A percentile compares a stretch with the other conserved stretches of the same genome.
phyloP scores from a whole-genome alignment of 306 rosid species.

The Myrica gale region DNA sequence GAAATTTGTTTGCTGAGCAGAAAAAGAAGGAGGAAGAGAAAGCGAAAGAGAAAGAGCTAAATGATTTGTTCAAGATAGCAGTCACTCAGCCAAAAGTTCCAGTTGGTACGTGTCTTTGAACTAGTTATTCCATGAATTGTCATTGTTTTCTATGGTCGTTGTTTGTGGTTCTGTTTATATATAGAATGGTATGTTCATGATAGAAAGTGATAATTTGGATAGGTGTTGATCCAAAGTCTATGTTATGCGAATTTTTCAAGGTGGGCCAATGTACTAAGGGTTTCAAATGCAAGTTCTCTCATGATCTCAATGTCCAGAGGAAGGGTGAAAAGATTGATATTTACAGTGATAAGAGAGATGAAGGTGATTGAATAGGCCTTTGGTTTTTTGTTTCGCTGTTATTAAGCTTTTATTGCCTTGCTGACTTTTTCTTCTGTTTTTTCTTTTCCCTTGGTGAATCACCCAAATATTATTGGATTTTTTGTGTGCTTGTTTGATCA shows the following conservation, averaged over 20 bases:
- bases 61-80: slow-evolving; percentile 87
- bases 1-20: slow-evolving; percentile 39
- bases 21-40: slow-evolving; percentile 97
- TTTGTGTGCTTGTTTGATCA: neutral
- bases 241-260: slow-evolving; percentile 86
- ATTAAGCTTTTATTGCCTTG: slow-evolving; percentile 4
- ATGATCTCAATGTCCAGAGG: slow-evolving; percentile 94
- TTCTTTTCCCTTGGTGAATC: neutral
- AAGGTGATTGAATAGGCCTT: slow-evolving; percentile 45
- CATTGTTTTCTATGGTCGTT: neutral
- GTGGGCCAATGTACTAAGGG: slow-evolving; percentile 93
- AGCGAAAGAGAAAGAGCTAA: slow-evolving; percentile 89
- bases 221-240: slow-evolving; percentile 99
- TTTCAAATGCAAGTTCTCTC: slow-evolving; percentile 97
- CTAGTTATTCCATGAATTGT: neutral
- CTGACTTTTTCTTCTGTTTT: neutral
- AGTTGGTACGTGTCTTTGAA: slow-evolving; percentile 49
- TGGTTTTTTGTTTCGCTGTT: neutral
- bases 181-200: slow-evolving; percentile 15
- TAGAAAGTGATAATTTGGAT: slow-evolving; percentile 33
- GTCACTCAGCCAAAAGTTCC: slow-evolving; percentile 95
- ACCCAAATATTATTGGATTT: neutral
- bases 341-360: slow-evolving; percentile 81
- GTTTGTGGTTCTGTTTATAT: neutral
- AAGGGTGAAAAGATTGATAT: slow-evolving; percentile 98